Conservation (phyloP, 2,329 filamentous ascomycete genomes). For the Chaetomium olivaceum region DNA sequence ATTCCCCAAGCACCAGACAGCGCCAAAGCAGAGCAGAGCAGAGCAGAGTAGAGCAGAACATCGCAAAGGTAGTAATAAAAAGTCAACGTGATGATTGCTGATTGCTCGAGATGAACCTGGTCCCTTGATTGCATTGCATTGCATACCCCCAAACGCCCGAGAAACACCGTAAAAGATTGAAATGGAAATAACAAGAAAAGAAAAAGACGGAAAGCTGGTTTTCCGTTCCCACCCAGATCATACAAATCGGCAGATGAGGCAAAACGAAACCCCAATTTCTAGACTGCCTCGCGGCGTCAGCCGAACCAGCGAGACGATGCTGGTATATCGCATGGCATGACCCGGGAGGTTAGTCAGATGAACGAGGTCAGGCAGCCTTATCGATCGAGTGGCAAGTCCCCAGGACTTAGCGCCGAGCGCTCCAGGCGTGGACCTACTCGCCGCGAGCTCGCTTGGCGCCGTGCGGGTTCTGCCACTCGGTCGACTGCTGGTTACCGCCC, state of each 20-base stretch:
- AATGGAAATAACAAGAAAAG: not conserved
- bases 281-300: not conserved
- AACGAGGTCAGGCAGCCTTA: not conserved
- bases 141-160: not conserved
- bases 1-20: constrained; percentile 6
- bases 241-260: constrained; percentile 3
- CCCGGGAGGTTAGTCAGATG: not conserved
- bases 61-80: not conserved
- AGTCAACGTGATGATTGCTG: not conserved
- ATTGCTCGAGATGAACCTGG: not conserved
- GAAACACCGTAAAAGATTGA: not conserved
- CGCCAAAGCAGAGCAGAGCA: not conserved
- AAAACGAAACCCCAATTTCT: not conserved
- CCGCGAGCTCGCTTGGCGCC: constrained; percentile 77
- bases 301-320: not conserved
- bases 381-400: not conserved
- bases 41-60: not conserved
- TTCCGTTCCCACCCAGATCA: not conserved
- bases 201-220: not conserved
- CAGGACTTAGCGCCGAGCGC: constrained; percentile 1
- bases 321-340: not conserved
- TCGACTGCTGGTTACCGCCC: constrained; percentile 49
- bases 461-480: constrained; percentile 74
- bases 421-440: constrained; percentile 48
- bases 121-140: not conserved